Evolutionary conservation across 1,284 basidiomycete species (phyloP), one percentile per base, ranked within the genome.

Genomic region (Ganoderma multipileum): DNA sequence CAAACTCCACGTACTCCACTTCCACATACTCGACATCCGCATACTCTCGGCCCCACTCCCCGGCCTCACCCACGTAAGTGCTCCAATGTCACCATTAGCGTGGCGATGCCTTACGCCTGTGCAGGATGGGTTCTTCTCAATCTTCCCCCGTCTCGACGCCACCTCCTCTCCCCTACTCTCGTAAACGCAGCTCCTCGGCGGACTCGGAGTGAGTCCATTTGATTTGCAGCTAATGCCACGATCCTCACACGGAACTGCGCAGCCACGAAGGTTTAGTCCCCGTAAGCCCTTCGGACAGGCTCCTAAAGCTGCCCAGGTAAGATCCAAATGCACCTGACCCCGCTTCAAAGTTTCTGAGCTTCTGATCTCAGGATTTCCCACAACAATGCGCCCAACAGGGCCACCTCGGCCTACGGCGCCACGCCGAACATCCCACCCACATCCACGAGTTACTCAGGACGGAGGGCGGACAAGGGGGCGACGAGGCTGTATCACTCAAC

Each of bases 161-260:
- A 5, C 61, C 61, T 12, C 68, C 47, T 33, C 36, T 55, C 16
- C 26, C 55, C 3, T 63, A 64, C 23, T 55, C 68, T 6, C 68
- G 72, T 44, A 74, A 76, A 63, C 64, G 75, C 14, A 69, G 72
- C 42, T 75, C 72, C 20, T 72, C 75, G 20, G 61, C 57, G 3
- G 72, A 71, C 6, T 66, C 70, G 9, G 74, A 72, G 75, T 76
- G 62, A 62, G 73, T 67, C 23, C 50, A n/a, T 14, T 5, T 11
- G 8, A 9, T 41, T 38, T 47, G 30, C n/a, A 18, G 2, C 50
- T 26, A 52, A 61, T 64, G 67, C 68, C 59, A 59, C 64, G 44
- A 36, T 41, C 23, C 71, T 71, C 39, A 72, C 61, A 9, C 23
- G 0, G 33, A 9, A 50, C 2, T 33, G 26, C 36, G 8, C 50